Evolutionary conservation across 371 early-diverging fungal genomes (phyloP).

Genomic region (Mucor irregularis): DNA sequence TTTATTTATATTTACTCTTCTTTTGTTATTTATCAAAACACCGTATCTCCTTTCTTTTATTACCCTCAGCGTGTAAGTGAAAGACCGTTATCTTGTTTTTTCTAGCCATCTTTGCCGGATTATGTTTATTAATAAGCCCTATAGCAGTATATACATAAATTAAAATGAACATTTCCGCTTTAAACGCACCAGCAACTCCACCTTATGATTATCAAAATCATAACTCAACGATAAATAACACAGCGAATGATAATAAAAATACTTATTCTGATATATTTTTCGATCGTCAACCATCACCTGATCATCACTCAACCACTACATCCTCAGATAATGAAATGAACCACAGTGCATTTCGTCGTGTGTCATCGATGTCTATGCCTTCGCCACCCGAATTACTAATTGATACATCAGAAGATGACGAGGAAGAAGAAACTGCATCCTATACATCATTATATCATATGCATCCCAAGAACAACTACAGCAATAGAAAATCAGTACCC

Average conservation of each 20-base stretch:
- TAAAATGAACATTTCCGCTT: conserved; percentile 23
- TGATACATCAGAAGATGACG: conserved; percentile 29
- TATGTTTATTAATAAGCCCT: too few relatives aligned
- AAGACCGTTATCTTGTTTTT: too few relatives aligned
- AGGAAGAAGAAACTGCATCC: conserved; percentile 10
- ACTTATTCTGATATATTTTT: conserved; percentile 5
- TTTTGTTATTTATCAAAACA: not conserved
- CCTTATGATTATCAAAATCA: conserved; percentile 28
- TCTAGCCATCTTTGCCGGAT: too few relatives aligned
- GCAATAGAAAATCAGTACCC: conserved; percentile 16
- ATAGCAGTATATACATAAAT: not conserved
- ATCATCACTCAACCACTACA: not conserved
- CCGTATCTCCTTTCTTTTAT: not conserved
- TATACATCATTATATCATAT: conserved; percentile 1
- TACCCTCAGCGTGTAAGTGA: not conserved
- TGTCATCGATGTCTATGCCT: conserved; percentile 21
- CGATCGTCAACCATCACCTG: conserved; percentile 8
- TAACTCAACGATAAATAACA: too few relatives aligned
- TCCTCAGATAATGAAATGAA: conserved; percentile 4
- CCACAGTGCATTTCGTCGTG: conserved; percentile 27
- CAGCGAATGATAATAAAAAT: not conserved
- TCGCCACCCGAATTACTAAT: conserved; percentile 41
- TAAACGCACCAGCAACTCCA: conserved; percentile 30
- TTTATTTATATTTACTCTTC: not conserved
- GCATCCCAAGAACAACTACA: not conserved